Base-by-base conservation (phyloP, 2,329 filamentous ascomycete species). In the Colletotrichum sublineola region DNA sequence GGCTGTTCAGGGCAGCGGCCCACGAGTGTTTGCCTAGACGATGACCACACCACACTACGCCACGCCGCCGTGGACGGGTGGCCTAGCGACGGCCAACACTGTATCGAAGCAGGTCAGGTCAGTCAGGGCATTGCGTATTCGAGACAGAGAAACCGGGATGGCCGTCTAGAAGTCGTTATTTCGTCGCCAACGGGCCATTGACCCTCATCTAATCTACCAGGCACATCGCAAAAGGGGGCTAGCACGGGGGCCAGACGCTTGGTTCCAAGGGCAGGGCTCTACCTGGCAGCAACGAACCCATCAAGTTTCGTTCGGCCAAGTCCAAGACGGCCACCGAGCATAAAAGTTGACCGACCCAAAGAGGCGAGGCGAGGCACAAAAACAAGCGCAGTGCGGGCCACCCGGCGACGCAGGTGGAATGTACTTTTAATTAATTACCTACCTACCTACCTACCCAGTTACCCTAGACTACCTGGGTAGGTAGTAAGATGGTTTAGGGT, bases 141-240 rank as follows among this genome's bases (percentile, higher is more conserved):
- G 64, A 71, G 68, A 71, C 68, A 57, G 64, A 50, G 57, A 67
- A 33, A 44, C 31, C 63, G 68, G 68, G 46, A 20, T 68, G 38
- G 46, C 56, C 63, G 64, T 46, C 63, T 67, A 56, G 64, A 55
- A 71, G 50, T 57, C 57, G 57, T 68, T 57, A 64, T 71, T 71
- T 68, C 64, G 68, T 68, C 64, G 64, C 56, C 56, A 44, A 68
- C 42, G 64, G 68, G 57, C 57, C 64, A 68, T 50, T 44, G 68
- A 67, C 67, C 68, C 68, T 57, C 67, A 63, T 46, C 68, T 63
- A 65, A 71, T 71, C 68, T 71, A 63, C 68, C 68, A 63, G 56
- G 50, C 44, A 68, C 63, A 46, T 44, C 57, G 50, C 31, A 68
- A 67, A 68, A 68, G 44, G 64, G 68, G 68, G 64, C 46, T 42